A percentile compares a stretch with the other conserved stretches of the same genome.
Conservation (phyloP, 1,284 basidiomycete genomes). For the Puccinia hordei region DNA sequence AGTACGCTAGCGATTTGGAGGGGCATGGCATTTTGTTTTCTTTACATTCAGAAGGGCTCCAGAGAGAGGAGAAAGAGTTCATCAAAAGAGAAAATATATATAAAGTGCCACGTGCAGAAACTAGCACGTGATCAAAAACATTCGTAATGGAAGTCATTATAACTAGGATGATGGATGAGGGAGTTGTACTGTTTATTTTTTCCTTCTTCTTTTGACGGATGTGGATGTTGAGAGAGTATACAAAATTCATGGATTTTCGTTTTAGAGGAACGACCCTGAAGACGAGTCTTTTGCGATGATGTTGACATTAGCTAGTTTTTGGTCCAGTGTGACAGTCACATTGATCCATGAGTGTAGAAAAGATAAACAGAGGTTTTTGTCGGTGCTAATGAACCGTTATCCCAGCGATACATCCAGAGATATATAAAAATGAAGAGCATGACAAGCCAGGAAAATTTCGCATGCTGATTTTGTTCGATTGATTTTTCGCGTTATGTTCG, state of each 20-base stretch:
- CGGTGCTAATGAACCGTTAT: background rate
- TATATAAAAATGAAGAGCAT: background rate
- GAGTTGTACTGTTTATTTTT: background rate
- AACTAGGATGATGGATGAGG: background rate
- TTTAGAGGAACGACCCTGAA: background rate
- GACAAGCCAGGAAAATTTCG: background rate
- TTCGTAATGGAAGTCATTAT: conserved; percentile 4
- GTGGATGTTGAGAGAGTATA: background rate
- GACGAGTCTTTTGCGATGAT: background rate
- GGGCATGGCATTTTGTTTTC: background rate
- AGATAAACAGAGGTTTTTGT: background rate
- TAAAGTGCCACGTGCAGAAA: background rate
- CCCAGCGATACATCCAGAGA: background rate
- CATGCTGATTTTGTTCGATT: background rate
- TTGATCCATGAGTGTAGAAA: background rate
- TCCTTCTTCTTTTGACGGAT: background rate
- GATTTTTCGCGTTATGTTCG: background rate
- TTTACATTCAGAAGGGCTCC: background rate
- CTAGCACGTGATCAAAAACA: background rate
- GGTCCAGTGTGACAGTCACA: background rate
- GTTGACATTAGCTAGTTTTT: background rate
- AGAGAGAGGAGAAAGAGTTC: background rate
- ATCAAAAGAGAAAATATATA: background rate
- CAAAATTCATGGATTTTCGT: background rate
- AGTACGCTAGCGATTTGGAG: background rate